phyloP scores from a whole-genome alignment of 257 asterid species.

The Handroanthus guayacan region DNA sequence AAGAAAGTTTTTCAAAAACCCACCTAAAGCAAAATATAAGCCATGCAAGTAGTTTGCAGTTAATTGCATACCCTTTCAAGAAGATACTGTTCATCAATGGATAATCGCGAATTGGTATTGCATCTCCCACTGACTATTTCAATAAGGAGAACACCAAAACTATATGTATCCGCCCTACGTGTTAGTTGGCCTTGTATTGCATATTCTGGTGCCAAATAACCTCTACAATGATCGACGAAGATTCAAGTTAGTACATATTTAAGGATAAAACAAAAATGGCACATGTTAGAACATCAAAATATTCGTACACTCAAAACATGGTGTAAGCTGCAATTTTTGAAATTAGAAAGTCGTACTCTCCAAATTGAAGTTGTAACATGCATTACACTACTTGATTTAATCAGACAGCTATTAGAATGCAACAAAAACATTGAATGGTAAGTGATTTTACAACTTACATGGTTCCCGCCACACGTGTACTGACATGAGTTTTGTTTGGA shows the following conservation, averaged over 20 bases:
- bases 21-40: conserved; percentile 1
- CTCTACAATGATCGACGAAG: conserved; percentile 48
- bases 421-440: not conserved
- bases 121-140: conserved; percentile 82
- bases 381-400: not conserved
- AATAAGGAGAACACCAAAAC: conserved; percentile 75
- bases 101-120: conserved; percentile 70
- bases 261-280: not conserved
- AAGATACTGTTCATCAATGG: conserved; percentile 63
- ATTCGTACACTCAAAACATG: not conserved
- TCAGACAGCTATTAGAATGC: not conserved
- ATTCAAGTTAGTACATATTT: conserved; percentile 1
- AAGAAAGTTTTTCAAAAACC: not conserved
- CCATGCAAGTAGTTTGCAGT: not conserved
- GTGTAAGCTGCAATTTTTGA: not conserved
- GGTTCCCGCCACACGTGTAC: conserved; percentile 87
- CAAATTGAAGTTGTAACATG: not conserved
- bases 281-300: not conserved
- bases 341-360: not conserved
- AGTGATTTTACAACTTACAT: conserved; percentile 52
- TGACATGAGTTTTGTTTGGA: conserved; percentile 65
- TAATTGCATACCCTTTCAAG: conserved; percentile 70
- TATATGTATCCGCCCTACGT: conserved; percentile 69
- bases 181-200: conserved; percentile 76
- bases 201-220: conserved; percentile 86